Percentiles rank a stretch among this genome's conserved stretches.
These are phyloP conservation scores for Austroboletus eburneus DNA, from an alignment of 768 basidiomycete genomes.

Conservation along the genomic window DNA sequence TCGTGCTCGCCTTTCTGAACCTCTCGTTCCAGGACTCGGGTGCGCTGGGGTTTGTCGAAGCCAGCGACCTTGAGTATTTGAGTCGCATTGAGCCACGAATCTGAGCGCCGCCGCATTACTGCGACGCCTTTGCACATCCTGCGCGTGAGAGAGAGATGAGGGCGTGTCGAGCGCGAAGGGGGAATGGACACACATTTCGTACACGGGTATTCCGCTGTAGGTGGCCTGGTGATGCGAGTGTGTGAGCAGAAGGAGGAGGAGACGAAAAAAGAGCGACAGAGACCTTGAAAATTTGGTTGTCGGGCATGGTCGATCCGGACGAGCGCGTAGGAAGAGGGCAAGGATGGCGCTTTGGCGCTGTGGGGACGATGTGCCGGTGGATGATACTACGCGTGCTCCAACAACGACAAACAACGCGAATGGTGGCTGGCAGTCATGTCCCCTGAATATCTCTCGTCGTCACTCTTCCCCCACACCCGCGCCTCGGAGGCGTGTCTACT, in stretches of 20 bases:
- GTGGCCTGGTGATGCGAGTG: constrained; percentile 56
- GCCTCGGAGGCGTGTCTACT: no score
- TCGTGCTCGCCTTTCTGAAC: constrained; percentile 99
- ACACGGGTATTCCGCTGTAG: constrained; percentile 90
- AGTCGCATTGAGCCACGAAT: constrained; percentile 98
- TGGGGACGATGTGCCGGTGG: constrained; percentile 16
- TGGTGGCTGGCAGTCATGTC: neutral
- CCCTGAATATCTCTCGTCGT: constrained; percentile 9
- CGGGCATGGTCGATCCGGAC: constrained; percentile 56
- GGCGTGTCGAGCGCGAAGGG: constrained; percentile 34
- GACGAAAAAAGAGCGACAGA: neutral
- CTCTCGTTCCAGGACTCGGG: constrained; percentile 94
- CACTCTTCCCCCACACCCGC: neutral
- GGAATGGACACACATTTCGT: constrained; percentile 69
- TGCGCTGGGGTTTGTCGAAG: constrained; percentile 98
- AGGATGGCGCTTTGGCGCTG: constrained; percentile 14
- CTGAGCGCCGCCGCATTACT: constrained; percentile 94
- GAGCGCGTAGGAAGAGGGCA: constrained; percentile 8
- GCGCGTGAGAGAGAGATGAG: constrained; percentile 37
- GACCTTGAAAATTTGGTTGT: constrained; percentile 87
- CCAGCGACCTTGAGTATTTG: constrained; percentile 99
- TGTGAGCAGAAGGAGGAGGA: constrained; percentile 3
- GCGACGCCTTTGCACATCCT: constrained; percentile 97
- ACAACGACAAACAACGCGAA: constrained; percentile 40
- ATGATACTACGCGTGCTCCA: constrained; percentile 36